These are phyloP conservation scores for Epichloe amarillans DNA, from an alignment of 2,329 filamentous ascomycete species.

Conservation along the genomic window DNA sequence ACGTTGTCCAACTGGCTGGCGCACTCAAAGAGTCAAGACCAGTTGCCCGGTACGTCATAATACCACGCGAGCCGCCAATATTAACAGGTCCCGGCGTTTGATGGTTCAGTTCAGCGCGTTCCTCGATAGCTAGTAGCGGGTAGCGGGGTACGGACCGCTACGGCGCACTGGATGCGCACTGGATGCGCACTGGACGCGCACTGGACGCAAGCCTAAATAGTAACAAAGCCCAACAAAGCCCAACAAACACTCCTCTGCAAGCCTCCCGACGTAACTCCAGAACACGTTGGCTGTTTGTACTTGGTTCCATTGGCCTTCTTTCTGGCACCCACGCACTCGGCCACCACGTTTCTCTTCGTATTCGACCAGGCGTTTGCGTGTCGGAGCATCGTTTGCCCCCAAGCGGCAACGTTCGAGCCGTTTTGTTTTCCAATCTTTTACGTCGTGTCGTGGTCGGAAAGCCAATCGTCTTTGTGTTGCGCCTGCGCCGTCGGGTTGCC, in stretches of 20 bases:
- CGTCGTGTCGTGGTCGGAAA: not conserved
- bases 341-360: not conserved
- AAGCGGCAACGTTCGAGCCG: not conserved
- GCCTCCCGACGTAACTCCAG: too few relatives aligned
- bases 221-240: too few relatives aligned
- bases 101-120: too few relatives aligned
- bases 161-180: too few relatives aligned
- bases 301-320: not conserved
- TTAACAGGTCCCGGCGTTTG: not conserved
- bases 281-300: too few relatives aligned
- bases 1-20: too few relatives aligned
- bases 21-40: not conserved
- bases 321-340: not conserved
- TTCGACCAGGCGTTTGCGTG: too few relatives aligned
- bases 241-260: not conserved
- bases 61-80: not conserved
- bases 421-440: not conserved
- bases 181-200: not conserved
- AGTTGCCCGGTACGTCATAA: not conserved
- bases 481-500: not conserved
- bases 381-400: not conserved
- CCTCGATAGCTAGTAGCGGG: too few relatives aligned
- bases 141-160: too few relatives aligned
- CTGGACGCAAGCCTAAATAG: not conserved
- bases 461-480: not conserved